Percentiles rank a stretch among this genome's conserved stretches.
Evolutionary conservation across 805 yeast species (phyloP).

Genomic region (Ogataea thermomethanolica): DNA sequence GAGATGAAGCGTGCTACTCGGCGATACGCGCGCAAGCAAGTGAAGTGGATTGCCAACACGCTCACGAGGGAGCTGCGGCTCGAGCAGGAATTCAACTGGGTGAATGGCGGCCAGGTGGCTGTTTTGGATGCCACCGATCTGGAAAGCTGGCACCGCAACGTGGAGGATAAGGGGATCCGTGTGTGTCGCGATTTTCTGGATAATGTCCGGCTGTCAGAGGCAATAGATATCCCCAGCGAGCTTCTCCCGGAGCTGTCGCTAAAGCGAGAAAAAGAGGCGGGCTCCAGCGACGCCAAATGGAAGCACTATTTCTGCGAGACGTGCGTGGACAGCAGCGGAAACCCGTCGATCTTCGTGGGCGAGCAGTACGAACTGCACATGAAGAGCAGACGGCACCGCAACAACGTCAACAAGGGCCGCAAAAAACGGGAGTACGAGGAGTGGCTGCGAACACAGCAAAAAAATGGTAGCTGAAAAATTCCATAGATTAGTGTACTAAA

Average conservation of each 20-base stretch:
- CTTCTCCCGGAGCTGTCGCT: slow-evolving; percentile 12
- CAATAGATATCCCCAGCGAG: slow-evolving; percentile 19
- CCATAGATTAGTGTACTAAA: neutral
- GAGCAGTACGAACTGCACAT: slow-evolving; percentile 68
- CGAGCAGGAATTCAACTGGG: slow-evolving; percentile 42
- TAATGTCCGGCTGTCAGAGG: slow-evolving; percentile 1
- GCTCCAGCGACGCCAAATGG: slow-evolving; percentile 43
- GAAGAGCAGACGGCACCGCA: slow-evolving; percentile 63
- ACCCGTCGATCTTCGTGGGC: slow-evolving; percentile 67
- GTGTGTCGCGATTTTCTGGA: slow-evolving; percentile 39
- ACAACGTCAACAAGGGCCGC: slow-evolving; percentile 44
- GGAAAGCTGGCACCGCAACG: slow-evolving; percentile 53
- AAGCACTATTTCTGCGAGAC: slow-evolving; percentile 62
- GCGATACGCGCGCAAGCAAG: slow-evolving; percentile 82
- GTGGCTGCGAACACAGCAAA: slow-evolving; percentile 18
- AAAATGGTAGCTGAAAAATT: neutral
- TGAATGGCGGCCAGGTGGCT: slow-evolving; percentile 62
- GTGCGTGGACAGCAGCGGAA: slow-evolving; percentile 56
- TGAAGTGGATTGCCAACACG: slow-evolving; percentile 82
- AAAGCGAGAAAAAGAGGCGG: slow-evolving; percentile 4
- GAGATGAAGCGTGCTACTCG: slow-evolving; percentile 83
- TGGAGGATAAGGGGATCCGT: slow-evolving; percentile 49
- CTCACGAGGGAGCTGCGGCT: slow-evolving; percentile 56
- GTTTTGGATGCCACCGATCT: slow-evolving; percentile 78
- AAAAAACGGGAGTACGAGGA: slow-evolving; percentile 54